phyloP scores from a whole-genome alignment of 2,329 filamentous ascomycete genomes.

The Trichoderma lentiforme region DNA sequence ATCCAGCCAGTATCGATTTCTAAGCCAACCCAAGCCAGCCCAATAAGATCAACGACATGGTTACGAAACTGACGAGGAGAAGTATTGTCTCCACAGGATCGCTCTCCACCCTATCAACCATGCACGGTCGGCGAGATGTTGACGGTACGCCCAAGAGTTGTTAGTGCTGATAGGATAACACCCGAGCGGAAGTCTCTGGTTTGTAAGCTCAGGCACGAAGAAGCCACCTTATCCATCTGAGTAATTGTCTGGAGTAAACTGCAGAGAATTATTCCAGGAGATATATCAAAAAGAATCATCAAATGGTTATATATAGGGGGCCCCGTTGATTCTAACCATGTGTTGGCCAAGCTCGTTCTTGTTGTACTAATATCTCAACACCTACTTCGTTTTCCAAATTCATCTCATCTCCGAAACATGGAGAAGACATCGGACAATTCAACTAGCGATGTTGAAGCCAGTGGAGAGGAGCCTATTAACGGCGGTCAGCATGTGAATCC shows the following conservation, averaged over 20 bases:
- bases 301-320: neutral
- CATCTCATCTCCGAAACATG: neutral
- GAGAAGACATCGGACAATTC: neutral
- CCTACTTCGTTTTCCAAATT: neutral
- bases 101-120: neutral
- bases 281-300: neutral
- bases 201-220: neutral
- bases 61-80: neutral
- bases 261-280: neutral
- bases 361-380: neutral
- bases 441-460: neutral
- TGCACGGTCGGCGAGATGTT: neutral
- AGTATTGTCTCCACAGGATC: neutral
- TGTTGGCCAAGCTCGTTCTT: neutral
- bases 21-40: neutral
- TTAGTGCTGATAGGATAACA: neutral
- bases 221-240: neutral
- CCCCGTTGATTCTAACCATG: neutral
- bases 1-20: neutral
- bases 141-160: neutral
- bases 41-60: neutral
- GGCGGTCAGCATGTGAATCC: neutral
- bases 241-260: neutral
- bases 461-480: neutral
- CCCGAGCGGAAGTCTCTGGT: neutral